Base-by-base conservation (phyloP, 495 filamentous ascomycete species). In the Talaromyces adpressus region DNA sequence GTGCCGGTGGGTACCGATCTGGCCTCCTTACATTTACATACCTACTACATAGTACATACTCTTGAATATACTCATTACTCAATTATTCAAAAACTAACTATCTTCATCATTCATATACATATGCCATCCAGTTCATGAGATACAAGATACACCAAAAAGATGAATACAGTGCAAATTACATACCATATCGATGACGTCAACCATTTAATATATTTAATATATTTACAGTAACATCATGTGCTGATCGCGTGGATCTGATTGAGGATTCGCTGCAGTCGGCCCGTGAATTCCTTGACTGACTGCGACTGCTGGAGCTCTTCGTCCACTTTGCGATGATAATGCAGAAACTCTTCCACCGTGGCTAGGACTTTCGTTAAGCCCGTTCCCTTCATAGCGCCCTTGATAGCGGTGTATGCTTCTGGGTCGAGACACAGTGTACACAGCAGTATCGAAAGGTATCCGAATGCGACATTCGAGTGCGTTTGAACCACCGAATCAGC, bases 381-480 rank as follows among this genome's bases (percentile, higher is more conserved):
- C 51, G 81, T 81, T 6, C 85, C 82, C 2, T 83, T 83, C 52
- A 91, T 78, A 29, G 74, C 79, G 6, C 65, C 61, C 23, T 75
- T 75, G 29, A 93, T 78, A 22, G 78, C 71, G 27, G 73, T 70
- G 36, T 82, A 73, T 12, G 85, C 83, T 30, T 79, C 76, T 12
- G 69, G 56, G 58, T 86, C 76, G 20, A 93, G 77, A 69, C 89
- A 92, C 16, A 97, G 79, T 57, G 89, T 91, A 29, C 91, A 88
- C 11, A 99, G 77, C 3, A 97, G 79, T 4, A 98, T 86, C 1
- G 93, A 86, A 49, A 99, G 80, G 68, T 96, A 99, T 29, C 95
- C 95, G 63, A 93, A 87, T 2, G 91, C 89, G 30, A 99, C 92
- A 71, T 93, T 96, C 59, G 87, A 83, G 59, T 89, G 87, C n/a